phyloP scores from a whole-genome alignment of 352 stramenopile genomes.

The Aphanomyces astaci region DNA sequence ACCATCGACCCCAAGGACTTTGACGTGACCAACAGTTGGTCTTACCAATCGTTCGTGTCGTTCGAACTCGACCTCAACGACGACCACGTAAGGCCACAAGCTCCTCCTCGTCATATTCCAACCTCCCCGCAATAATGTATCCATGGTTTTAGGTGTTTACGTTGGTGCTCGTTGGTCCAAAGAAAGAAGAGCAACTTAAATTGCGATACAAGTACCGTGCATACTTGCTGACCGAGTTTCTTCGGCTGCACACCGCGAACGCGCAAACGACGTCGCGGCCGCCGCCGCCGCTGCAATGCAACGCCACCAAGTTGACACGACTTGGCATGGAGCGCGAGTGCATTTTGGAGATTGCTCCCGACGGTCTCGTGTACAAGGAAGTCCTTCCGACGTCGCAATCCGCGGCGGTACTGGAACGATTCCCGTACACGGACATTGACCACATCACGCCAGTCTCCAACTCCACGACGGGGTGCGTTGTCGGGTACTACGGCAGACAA shows the following conservation, averaged over 20 bases:
- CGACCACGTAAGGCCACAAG: conserved; percentile 28
- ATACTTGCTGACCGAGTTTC: conserved; percentile 70
- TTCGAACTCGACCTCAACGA: conserved; percentile 58
- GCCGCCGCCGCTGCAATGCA: conserved; percentile 44
- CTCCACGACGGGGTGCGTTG: conserved; percentile 48
- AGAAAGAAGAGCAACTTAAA: conserved; percentile 81
- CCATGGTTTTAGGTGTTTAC: conserved; percentile 47
- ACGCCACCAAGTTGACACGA: conserved; percentile 46
- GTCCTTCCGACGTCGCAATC: not conserved
- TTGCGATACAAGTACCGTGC: conserved; percentile 69
- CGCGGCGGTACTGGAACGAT: conserved; percentile 40
- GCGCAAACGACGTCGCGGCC: not conserved
- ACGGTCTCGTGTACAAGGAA: conserved; percentile 40
- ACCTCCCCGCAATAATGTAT: too few species aligned
- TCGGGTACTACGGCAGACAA: conserved; percentile 57
- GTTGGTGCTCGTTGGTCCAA: conserved; percentile 52
- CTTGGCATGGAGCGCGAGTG: conserved; percentile 33
- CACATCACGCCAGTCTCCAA: conserved; percentile 51
- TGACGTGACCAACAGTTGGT: conserved; percentile 84
- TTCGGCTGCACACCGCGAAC: conserved; percentile 43
- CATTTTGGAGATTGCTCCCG: conserved; percentile 47
- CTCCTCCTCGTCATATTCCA: not conserved
- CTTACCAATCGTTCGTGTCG: conserved; percentile 42
- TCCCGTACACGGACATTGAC: conserved; percentile 74
- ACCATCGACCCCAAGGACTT: conserved; percentile 83